Conservation (phyloP, 495 filamentous ascomycete species). For the Penicillium samsonianum region DNA sequence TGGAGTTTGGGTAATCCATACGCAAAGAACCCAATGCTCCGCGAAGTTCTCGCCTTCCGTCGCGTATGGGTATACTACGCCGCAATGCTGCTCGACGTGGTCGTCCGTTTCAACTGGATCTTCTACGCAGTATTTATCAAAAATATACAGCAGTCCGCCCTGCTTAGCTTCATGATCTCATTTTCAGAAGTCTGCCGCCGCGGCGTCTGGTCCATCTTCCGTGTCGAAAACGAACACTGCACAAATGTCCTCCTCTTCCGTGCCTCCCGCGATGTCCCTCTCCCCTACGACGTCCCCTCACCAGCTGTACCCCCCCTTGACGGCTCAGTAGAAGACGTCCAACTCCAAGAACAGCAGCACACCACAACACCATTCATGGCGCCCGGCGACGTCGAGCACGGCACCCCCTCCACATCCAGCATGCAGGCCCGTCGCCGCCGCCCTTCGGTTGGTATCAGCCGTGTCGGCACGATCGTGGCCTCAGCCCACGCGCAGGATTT, state of each 20-base stretch:
- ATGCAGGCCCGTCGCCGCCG: slow-evolving; percentile 29
- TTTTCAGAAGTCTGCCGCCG: slow-evolving; percentile 77
- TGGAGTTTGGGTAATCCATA: slow-evolving; percentile 83
- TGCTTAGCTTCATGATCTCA: slow-evolving; percentile 72
- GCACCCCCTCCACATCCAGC: slow-evolving; percentile 29
- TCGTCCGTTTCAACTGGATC: slow-evolving; percentile 95
- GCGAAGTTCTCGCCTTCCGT: slow-evolving; percentile 79
- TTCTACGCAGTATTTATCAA: slow-evolving; percentile 83
- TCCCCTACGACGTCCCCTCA: slow-evolving; percentile 69
- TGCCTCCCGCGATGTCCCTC: slow-evolving; percentile 74
- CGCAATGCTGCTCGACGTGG: slow-evolving; percentile 79
- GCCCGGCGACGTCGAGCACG: slow-evolving; percentile 36
- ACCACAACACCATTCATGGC: slow-evolving; percentile 23
- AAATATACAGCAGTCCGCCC: slow-evolving; percentile 76
- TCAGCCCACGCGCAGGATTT: slow-evolving; percentile 87
- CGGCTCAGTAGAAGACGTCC: slow-evolving; percentile 27
- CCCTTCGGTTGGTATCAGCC: slow-evolving; percentile 36
- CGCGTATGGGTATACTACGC: slow-evolving; percentile 76
- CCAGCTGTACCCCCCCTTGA: slow-evolving; percentile 29
- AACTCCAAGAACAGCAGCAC: slow-evolving; percentile 36
- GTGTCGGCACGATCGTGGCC: slow-evolving; percentile 63
- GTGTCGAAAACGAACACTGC: slow-evolving; percentile 96
- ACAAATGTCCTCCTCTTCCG: slow-evolving; percentile 83
- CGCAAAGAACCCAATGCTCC: slow-evolving; percentile 66
- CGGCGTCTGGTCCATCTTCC: slow-evolving; percentile 87